Evolutionary conservation across 2,329 filamentous ascomycete species (phyloP).

Genomic region (Trichoderma brevicompactum): DNA sequence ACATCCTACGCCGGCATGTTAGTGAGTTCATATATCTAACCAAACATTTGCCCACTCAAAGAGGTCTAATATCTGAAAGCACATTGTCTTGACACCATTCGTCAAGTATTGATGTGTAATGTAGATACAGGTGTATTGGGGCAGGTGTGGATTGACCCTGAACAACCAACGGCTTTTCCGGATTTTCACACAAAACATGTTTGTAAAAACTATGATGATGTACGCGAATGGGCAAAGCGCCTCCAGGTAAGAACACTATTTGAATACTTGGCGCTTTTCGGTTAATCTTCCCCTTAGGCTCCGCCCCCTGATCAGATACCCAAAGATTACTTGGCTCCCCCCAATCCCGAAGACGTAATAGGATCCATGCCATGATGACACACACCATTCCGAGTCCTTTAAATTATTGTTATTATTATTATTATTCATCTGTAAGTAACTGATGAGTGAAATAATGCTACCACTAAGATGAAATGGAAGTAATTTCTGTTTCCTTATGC

Average conservation of each 20-base stretch:
- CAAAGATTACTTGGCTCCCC: slow-evolving; percentile 32
- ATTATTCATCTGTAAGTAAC: too few relatives aligned
- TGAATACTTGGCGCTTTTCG: neutral
- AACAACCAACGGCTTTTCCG: slow-evolving; percentile 55
- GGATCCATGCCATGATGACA: slow-evolving; percentile 10
- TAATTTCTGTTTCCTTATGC: too few relatives aligned
- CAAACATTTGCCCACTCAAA: neutral
- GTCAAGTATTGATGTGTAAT: slow-evolving; percentile 67
- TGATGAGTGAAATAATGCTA: too few relatives aligned
- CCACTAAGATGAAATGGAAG: too few relatives aligned
- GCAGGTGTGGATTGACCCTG: slow-evolving; percentile 61
- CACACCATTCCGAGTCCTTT: too few relatives aligned
- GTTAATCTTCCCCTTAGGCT: slow-evolving; percentile 25
- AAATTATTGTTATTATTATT: too few relatives aligned
- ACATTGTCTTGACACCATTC: slow-evolving; percentile 65
- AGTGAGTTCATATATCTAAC: slow-evolving; percentile 47
- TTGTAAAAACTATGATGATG: slow-evolving; percentile 61
- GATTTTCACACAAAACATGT: slow-evolving; percentile 66
- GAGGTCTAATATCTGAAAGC: slow-evolving; percentile 21
- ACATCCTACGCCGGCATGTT: slow-evolving; percentile 59
- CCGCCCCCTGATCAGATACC: slow-evolving; percentile 33
- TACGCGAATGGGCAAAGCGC: slow-evolving; percentile 58
- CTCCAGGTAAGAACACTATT: slow-evolving; percentile 47
- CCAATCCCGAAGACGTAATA: slow-evolving; percentile 29
- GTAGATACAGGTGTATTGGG: slow-evolving; percentile 63